Evolutionary conservation across 2,329 filamentous ascomycete species (phyloP), one percentile per base, ranked within the genome.

Genomic region (Botrytis tulipae): DNA sequence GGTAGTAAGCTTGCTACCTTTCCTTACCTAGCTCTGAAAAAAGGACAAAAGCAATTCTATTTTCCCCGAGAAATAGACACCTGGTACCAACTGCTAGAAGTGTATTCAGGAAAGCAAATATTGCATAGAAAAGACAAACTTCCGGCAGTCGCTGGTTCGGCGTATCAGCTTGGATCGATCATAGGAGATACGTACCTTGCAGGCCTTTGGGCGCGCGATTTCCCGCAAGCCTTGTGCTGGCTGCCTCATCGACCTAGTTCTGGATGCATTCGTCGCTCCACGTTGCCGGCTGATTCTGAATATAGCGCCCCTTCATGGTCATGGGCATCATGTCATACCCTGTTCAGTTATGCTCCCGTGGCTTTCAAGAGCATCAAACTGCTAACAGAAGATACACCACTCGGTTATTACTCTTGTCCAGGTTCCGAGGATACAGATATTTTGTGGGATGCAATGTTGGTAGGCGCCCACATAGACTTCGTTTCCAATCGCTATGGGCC

Each of bases 31-130:
- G n/a, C 40, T 22, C 20, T 54, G 12, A 4, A 16, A 3, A 68
- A 51, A 66, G n/a, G n/a, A 18, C 14, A 14, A 46, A n/a, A 57
- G 14, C n/a, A 14, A 29, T 57, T 65, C 20, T 65, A 14, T 32
- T 46, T 7, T 6, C 16, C 44, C 9, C 22, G 22, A 20, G 66
- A 5, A 29, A 57, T 69, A n/a, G 51, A 69, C 16, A 37, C 22
- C 10, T 69, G 46, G 66, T 69, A 69, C 14, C 32, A 25, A 20
- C 25, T 69, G 4, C 4, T 69, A 25, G 32, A 25, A 5, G 22
- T n/a, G 14, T 69, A 57, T 57, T 69, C 48, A 12, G 22, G 46
- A 4, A 69, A 69, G 48, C 20, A 69, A 42, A 54, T 69, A 22
- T 32, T n/a, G 20, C 8, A 7, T 44, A 37, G 40, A 54, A 69